Base-by-base conservation (phyloP, 371 early-diverging fungal genomes). In the Scutellospora calospora region DNA sequence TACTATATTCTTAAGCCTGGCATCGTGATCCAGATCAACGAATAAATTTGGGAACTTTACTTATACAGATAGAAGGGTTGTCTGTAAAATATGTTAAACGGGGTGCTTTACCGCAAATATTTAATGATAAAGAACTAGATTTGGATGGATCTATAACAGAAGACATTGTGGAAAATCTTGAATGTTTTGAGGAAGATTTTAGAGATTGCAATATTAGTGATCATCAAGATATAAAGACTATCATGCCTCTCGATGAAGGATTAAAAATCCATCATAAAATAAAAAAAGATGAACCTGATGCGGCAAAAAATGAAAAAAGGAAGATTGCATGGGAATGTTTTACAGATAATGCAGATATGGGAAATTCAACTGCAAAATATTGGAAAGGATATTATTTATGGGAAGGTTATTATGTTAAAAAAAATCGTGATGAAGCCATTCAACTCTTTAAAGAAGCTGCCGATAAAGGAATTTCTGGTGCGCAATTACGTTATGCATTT, bases 361-460 rank as follows among this genome's bases (percentile, higher is more conserved):
- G 38, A 45, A 33, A 72, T 72, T 22, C 45, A 8, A 20, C 8
- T 20, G 72, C 72, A 31, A 72, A 52, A 72, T 72, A 72, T 52
- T 72, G 72, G 72, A 72, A 72, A 72, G 72, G 51, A 3, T 72
- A 72, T 54, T 72, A 72, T 54, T 72, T 72, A 49, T 49, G n/a
- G 45, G 72, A 72, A 51, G 72, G 72, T 27, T 49, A 72, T 33
- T n/a, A 18, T 27, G 29, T 72, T 49, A 52, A 27, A 51, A 72
- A 72, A 54, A 25, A 72, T 72, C 9, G n/a, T 12, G 55, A 72
- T 52, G 49, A 72, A 12, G 72, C 72, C 22, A 20, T 51, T 11
- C 14, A 20, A 72, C 31, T 45, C 6, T 72, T 72, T 51, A 72
- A 72, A 51, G 33, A 72, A 16, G 72, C 72, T 2, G 72, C 72